Evolutionary conservation across 306 rosid species (phyloP), one percentile per base, ranked within the genome.

Genomic region (Castanopsis chinensis): DNA sequence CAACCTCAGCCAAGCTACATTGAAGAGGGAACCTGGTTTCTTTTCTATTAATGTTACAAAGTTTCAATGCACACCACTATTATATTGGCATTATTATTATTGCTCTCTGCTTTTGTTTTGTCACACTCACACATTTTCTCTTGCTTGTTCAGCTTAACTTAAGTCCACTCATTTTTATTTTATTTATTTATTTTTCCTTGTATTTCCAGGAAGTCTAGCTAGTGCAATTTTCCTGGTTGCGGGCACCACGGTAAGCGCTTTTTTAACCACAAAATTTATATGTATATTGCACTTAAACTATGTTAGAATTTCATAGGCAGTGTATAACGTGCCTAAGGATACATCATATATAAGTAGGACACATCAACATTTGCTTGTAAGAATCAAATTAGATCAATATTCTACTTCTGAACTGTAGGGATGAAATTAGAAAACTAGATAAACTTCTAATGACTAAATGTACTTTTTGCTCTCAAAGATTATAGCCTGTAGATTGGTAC

Each of bases 1-100:
- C 68, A 93, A 88, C 73, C 89, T 93, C 77, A 87, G 89, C 81
- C 91, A 86, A 87, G 87, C 83, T 57, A 88, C 98, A 19, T 76
- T 90, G 78, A 83, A 88, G 78, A 89, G 98, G 81, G 97, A 93
- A 63, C 88, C 98, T n/a, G 96, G 97, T 90, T 49, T 56, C 71
- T 35, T 55, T 53, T 33, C 77, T 73, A 1, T 57, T 7, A 18
- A 17, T 11, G 2, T 69, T 32, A n/a, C 73, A 58, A 21, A 21
- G 8, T 41, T 20, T 19, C 2, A 41, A 20, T 20, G 21, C 13
- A 5, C 51, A 41, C 7, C 11, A 41, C 45, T 41, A 8, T 41
- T 41, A 41, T 41, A 41, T 41, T 41, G 45, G 18, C 4, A 35
- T 60, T 28, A 13, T 45, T n/a, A 58, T 51, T 11, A 18, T 4